A percentile compares a stretch with the other conserved stretches of the same genome.
phyloP scores from a whole-genome alignment of 768 basidiomycete species.

The Lactarius hengduanensis region DNA sequence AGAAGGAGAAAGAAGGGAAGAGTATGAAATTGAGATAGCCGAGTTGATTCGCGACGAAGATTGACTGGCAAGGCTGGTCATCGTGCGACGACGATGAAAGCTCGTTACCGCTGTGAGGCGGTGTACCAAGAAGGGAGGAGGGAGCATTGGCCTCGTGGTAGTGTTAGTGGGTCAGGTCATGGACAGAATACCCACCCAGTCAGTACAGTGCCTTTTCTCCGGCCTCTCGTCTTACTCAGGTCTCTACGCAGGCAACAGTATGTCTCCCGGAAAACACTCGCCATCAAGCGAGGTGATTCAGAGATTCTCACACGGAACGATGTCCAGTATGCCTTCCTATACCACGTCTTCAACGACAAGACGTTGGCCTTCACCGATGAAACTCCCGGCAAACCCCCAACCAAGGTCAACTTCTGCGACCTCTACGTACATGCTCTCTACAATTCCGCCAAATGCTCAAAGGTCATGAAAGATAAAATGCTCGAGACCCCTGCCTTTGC shows the following conservation, averaged over 20 bases:
- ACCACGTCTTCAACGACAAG: constrained; percentile 72
- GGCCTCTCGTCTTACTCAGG: constrained; percentile 52
- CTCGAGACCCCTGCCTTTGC: constrained; percentile 75
- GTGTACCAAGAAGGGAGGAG: constrained; percentile 13
- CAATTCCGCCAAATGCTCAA: constrained; percentile 81
- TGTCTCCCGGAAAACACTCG: constrained; percentile 55
- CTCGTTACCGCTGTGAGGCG: constrained; percentile 13
- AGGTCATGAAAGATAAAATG: constrained; percentile 87
- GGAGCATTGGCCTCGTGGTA: constrained; percentile 21
- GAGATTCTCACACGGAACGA: constrained; percentile 82
- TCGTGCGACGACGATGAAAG: constrained; percentile 18
- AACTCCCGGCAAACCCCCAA: constrained; percentile 42
- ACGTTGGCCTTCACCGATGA: constrained; percentile 71
- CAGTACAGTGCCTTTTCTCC: constrained; percentile 20
- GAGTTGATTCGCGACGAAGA: constrained; percentile 42
- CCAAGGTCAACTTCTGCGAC: constrained; percentile 72
- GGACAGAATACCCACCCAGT: constrained; percentile 27
- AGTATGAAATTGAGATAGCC: constrained; percentile 63
- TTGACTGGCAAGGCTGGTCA: constrained; percentile 13
- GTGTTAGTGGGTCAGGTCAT: constrained; percentile 7
- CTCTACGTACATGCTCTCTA: constrained; percentile 81
- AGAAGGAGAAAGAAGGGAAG: constrained; percentile 52
- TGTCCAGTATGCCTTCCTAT: constrained; percentile 82
- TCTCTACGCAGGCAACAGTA: constrained; percentile 45
- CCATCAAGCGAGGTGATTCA: constrained; percentile 80